Conservation (phyloP, 257 asterid species). For the Misopates orontium region DNA sequence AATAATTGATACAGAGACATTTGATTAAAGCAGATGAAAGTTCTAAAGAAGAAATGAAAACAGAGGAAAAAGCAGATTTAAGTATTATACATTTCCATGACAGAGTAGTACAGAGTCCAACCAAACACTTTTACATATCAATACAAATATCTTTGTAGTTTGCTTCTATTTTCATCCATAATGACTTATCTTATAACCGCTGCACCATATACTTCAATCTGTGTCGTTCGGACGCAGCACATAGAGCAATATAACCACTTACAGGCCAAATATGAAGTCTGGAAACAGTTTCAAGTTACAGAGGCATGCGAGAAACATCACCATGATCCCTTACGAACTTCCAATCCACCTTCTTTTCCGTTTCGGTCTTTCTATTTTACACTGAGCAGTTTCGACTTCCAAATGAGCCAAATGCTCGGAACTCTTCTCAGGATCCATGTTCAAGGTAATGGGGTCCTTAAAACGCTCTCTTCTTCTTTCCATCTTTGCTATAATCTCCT, state of each 20-base stretch:
- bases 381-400: conserved; percentile 26
- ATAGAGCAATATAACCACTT: background rate
- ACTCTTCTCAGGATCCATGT: conserved; percentile 34
- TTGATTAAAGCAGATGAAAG: background rate
- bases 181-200: background rate
- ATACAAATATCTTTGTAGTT: background rate
- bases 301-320: conserved; percentile 19
- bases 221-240: background rate
- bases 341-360: conserved; percentile 69
- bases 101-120: background rate
- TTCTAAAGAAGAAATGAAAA: background rate
- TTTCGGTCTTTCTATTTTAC: conserved; percentile 46
- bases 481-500: conserved; percentile 63
- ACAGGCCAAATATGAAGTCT: background rate
- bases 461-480: conserved; percentile 65
- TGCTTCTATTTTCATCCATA: background rate
- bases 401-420: conserved; percentile 26
- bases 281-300: conserved; percentile 5
- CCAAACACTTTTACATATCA: conserved; percentile 21
- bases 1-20: background rate
- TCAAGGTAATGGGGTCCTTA: conserved; percentile 39
- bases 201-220: background rate
- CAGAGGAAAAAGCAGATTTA: background rate
- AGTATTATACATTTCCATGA: background rate
- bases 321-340: conserved; percentile 33